phyloP scores from a whole-genome alignment of 2,329 filamentous ascomycete genomes.

The Colletotrichum tanaceti region DNA sequence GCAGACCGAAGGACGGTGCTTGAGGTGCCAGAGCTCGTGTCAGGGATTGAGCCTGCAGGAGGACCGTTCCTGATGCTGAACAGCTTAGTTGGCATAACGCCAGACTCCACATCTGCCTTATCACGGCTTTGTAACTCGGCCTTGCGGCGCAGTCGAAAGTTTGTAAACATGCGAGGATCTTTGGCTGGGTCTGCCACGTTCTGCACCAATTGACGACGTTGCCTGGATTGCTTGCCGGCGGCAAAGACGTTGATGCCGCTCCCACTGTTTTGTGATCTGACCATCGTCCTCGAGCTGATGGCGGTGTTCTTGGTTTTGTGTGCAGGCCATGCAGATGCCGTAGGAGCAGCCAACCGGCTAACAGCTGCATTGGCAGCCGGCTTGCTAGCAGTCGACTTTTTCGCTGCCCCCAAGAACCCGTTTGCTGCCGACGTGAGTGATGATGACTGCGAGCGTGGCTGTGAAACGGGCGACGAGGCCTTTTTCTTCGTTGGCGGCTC shows the following conservation, averaged over 20 bases:
- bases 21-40: background rate
- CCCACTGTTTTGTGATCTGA: slow-evolving; percentile 2
- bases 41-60: slow-evolving; percentile 2
- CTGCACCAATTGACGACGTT: slow-evolving; percentile 53
- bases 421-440: slow-evolving; percentile 6
- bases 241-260: slow-evolving; percentile 57
- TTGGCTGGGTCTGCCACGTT: slow-evolving; percentile 56
- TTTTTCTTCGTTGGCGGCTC: slow-evolving; percentile 7
- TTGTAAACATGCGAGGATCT: slow-evolving; percentile 55
- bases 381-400: slow-evolving; percentile 42
- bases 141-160: slow-evolving; percentile 52
- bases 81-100: slow-evolving; percentile 44
- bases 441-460: slow-evolving; percentile 3
- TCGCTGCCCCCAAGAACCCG: slow-evolving; percentile 52
- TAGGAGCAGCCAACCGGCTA: background rate
- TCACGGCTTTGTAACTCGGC: slow-evolving; percentile 57
- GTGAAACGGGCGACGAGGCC: background rate
- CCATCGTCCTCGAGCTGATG: slow-evolving; percentile 25
- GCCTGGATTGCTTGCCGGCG: slow-evolving; percentile 53
- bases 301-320: slow-evolving; percentile 40
- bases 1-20: slow-evolving; percentile 14
- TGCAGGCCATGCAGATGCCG: slow-evolving; percentile 44
- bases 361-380: background rate
- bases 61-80: slow-evolving; percentile 46
- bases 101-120: slow-evolving; percentile 55